Evolutionary conservation across 495 filamentous ascomycete genomes (phyloP).

Genomic region (Eremomyces bilateralis): DNA sequence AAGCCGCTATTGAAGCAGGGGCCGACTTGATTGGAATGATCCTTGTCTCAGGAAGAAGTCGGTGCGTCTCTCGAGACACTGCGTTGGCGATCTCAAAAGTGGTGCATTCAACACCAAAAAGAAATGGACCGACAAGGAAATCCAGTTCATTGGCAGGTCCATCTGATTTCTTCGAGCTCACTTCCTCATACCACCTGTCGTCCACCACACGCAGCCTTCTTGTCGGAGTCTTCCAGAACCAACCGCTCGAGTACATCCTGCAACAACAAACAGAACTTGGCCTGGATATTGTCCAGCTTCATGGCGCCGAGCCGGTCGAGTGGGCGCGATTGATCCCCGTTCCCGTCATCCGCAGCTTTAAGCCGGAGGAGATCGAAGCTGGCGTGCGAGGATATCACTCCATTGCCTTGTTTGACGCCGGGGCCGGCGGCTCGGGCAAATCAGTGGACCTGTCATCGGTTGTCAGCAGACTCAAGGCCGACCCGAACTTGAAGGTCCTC

Average conservation of each 20-base stretch:
- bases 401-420: conserved; percentile 67
- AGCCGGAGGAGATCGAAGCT: conserved; percentile 45
- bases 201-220: conserved; percentile 50
- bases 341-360: conserved; percentile 71
- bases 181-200: conserved; percentile 24
- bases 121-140: conserved; percentile 1
- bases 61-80: conserved; percentile 52
- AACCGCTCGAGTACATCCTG: conserved; percentile 61
- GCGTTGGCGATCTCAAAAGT: conserved; percentile 61
- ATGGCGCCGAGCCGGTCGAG: conserved; percentile 78
- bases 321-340: conserved; percentile 76
- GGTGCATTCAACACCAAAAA: conserved; percentile 35
- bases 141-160: not conserved
- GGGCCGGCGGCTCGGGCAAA: conserved; percentile 60
- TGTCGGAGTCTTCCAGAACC: conserved; percentile 87
- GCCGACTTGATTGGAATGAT: conserved; percentile 91
- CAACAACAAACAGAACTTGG: conserved; percentile 47
- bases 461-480: conserved; percentile 34
- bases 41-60: conserved; percentile 56
- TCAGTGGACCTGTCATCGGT: conserved; percentile 45
- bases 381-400: conserved; percentile 61
- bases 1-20: conserved; percentile 62
- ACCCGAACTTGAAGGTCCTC: conserved; percentile 43
- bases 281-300: conserved; percentile 84
- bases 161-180: conserved; percentile 42